Conservation (phyloP, 352 stramenopile genomes). For the Thraustochytrium sp. region DNA sequence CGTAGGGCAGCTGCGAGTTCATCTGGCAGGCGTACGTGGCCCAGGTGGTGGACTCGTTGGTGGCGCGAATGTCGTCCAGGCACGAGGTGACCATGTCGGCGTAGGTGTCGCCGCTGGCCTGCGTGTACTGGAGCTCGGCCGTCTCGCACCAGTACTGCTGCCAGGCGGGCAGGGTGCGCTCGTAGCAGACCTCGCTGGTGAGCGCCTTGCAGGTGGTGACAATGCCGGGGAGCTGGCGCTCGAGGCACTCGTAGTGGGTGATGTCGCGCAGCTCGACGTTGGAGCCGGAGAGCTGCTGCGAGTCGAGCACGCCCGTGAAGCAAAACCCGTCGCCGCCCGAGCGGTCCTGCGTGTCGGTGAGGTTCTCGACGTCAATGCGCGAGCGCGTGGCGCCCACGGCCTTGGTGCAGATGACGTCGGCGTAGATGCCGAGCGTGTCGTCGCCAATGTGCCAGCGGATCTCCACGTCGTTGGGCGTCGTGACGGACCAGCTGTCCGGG, state of each 20-base stretch:
- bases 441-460: background rate
- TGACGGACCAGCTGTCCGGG: background rate
- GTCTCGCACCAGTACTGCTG: slow-evolving; percentile 15
- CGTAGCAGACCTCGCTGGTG: background rate
- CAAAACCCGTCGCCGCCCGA: background rate
- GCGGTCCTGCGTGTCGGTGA: background rate
- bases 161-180: background rate
- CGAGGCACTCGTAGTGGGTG: background rate
- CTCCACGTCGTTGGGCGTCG: background rate
- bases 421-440: background rate
- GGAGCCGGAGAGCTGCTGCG: background rate
- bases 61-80: background rate
- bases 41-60: background rate
- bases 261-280: background rate
- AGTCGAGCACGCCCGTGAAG: background rate
- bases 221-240: background rate
- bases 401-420: background rate
- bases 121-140: background rate
- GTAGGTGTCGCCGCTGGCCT: background rate
- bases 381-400: background rate
- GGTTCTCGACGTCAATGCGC: background rate
- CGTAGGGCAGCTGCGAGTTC: background rate
- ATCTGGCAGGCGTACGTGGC: slow-evolving; percentile 3
- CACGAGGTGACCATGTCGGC: background rate
- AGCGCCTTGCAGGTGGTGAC: slow-evolving; percentile 10